Conservation (phyloP, 1,139 yeast genomes). For the Saccharomycopsis hybrid region DNA sequence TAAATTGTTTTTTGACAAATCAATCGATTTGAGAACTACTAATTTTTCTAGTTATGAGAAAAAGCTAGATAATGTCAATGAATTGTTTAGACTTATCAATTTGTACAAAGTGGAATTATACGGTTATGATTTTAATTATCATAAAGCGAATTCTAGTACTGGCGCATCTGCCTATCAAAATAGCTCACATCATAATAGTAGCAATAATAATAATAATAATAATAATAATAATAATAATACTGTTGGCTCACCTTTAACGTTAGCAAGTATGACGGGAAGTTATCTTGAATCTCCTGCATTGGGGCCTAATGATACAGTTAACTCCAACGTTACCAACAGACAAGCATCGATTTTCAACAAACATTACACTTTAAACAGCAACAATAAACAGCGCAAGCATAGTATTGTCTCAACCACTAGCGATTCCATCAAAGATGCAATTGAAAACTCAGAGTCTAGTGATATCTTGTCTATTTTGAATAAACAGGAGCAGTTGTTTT, state of each 20-base stretch:
- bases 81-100: conserved; percentile 13
- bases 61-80: conserved; percentile 5
- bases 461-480: conserved; percentile 7
- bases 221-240: background rate
- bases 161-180: background rate
- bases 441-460: background rate
- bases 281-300: background rate
- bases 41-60: conserved; percentile 1
- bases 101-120: conserved; percentile 11
- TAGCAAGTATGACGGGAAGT: background rate
- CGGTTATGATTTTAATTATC: conserved; percentile 4
- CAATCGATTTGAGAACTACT: background rate
- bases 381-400: conserved; percentile 11
- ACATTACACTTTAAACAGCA: background rate
- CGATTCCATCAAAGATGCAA: conserved; percentile 1
- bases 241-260: background rate
- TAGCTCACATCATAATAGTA: background rate
- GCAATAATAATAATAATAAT: too few species aligned
- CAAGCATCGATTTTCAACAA: conserved; percentile 2
- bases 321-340: background rate
- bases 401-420: conserved; percentile 12
- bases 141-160: background rate
- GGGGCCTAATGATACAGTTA: background rate
- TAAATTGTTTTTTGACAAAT: conserved; percentile 28
- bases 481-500: conserved; percentile 14